phyloP scores from a whole-genome alignment of 2,329 filamentous ascomycete genomes.

The Fusarium nelsonii region DNA sequence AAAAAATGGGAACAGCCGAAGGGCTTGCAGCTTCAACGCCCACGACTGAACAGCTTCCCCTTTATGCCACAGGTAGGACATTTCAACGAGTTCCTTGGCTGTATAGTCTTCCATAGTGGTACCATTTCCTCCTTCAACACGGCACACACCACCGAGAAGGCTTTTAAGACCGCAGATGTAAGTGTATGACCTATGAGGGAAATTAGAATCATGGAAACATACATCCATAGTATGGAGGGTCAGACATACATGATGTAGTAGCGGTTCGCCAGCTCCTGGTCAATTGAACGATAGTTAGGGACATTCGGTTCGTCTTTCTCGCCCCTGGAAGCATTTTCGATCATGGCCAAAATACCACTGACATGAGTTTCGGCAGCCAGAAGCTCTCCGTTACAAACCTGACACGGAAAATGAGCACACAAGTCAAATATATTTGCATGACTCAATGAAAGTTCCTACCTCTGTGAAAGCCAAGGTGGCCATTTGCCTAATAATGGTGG shows the following conservation, averaged over 20 bases:
- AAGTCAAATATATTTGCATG: rapidly evolving
- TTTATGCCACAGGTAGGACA: slow-evolving; percentile 20
- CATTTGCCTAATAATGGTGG: slow-evolving; percentile 12
- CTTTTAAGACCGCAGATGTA: slow-evolving; percentile 19
- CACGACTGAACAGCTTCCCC: not conserved
- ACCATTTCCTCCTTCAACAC: not conserved
- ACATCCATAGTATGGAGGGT: rapidly evolving
- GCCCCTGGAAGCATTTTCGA: not conserved
- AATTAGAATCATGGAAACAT: not conserved
- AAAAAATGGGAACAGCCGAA: slow-evolving; percentile 17
- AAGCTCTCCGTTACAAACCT: slow-evolving; percentile 18
- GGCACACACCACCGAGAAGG: slow-evolving; percentile 8
- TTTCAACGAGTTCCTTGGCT: not conserved
- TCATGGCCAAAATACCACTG: slow-evolving; percentile 17
- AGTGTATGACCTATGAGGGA: not conserved
- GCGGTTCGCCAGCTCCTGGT: slow-evolving; percentile 3
- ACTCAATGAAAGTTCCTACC: not conserved
- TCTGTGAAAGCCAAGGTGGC: slow-evolving; percentile 19
- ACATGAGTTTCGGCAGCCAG: slow-evolving; percentile 13
- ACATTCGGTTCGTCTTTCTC: not conserved
- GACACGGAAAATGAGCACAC: not conserved
- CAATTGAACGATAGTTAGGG: not conserved
- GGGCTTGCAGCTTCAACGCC: slow-evolving; percentile 8
- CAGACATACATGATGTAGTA: slow-evolving; percentile 17
- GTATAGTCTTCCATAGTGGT: not conserved